Evolutionary conservation across 75 land plant species (phyloP).

Genomic region (Sequoiadendron giganteum): DNA sequence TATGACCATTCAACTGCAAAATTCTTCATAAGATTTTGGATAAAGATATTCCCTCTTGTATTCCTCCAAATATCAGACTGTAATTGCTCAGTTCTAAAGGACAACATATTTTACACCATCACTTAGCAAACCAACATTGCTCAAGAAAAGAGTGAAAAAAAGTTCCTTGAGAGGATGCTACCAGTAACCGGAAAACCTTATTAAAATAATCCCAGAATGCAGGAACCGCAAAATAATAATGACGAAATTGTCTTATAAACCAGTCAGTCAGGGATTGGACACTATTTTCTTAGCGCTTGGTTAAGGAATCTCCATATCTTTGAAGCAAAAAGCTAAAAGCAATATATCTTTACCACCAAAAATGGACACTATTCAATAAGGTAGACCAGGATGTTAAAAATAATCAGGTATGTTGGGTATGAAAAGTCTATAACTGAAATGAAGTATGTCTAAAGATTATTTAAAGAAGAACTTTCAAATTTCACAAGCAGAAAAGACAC

Average conservation of each 20-base stretch:
- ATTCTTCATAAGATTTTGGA: not conserved
- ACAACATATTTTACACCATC: not conserved
- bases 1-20: not conserved
- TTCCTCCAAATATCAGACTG: not conserved
- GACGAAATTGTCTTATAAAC: not conserved
- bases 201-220: not conserved
- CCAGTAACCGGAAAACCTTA: not conserved
- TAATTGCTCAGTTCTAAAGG: not conserved
- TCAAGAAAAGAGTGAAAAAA: not conserved
- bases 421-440: not conserved
- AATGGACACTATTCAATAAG: not conserved
- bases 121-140: too few species aligned
- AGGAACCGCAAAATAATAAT: not conserved
- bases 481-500: not conserved
- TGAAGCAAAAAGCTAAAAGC: not conserved
- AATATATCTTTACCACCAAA: not conserved
- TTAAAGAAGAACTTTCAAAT: not conserved
- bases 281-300: not conserved
- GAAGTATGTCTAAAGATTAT: not conserved
- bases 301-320: not conserved
- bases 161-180: not conserved
- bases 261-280: not conserved
- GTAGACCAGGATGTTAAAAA: not conserved
- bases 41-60: not conserved
- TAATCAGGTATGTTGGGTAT: not conserved